These are phyloP conservation scores for Scutellaria galericulata DNA, from an alignment of 257 asterid species.

Conservation along the genomic window DNA sequence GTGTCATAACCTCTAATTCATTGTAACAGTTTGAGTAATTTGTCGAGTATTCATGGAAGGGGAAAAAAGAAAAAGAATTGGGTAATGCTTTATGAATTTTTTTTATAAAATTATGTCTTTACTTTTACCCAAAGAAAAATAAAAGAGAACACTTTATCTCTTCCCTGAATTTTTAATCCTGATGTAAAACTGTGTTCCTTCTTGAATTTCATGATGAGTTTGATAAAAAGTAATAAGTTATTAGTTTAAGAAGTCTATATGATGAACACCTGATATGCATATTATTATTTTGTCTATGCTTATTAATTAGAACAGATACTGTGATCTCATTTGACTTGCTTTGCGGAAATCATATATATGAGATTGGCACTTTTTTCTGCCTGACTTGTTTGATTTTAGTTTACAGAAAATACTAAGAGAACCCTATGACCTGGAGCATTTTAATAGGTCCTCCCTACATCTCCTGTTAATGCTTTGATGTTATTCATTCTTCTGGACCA, in stretches of 20 bases:
- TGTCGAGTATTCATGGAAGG: too few relatives aligned
- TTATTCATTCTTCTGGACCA: too few relatives aligned
- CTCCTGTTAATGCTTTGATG: not conserved
- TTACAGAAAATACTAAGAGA: not conserved
- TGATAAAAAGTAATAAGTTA: not conserved
- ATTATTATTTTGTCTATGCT: not conserved
- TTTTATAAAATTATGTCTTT: too few relatives aligned
- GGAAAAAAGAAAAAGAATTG: too few relatives aligned
- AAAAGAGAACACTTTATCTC: not conserved
- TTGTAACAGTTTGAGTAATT: not conserved
- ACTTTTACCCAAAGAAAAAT: not conserved
- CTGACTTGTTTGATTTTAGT: not conserved
- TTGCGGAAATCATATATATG: too few relatives aligned
- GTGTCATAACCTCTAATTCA: not conserved
- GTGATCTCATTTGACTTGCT: too few relatives aligned
- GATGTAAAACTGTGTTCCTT: conserved; percentile 7
- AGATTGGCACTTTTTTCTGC: not conserved
- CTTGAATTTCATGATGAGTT: not conserved
- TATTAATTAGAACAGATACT: not conserved
- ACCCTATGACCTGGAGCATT: not conserved
- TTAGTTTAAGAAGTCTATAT: not conserved
- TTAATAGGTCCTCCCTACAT: not conserved
- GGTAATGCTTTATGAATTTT: too few relatives aligned
- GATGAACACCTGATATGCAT: not conserved
- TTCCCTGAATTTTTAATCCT: not conserved